These are phyloP conservation scores for Gypsophila paniculata DNA, from an alignment of 179 eudicot species.

Conservation along the genomic window DNA sequence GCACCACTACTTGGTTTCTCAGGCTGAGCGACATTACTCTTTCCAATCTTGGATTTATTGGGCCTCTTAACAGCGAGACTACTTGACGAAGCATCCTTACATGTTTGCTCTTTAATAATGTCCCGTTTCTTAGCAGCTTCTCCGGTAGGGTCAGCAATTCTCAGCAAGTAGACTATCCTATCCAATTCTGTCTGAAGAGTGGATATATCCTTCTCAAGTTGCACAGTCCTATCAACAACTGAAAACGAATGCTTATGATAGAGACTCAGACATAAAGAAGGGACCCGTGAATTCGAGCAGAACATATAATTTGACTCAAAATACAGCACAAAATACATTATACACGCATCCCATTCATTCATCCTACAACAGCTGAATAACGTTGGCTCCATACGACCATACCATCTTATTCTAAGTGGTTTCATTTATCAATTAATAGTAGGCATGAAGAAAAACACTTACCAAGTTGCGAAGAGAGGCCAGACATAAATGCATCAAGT, in stretches of 20 bases:
- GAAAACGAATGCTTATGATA: slow-evolving; percentile 21
- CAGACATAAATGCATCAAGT: slow-evolving; percentile 93
- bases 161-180: slow-evolving; percentile 77
- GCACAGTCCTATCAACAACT: slow-evolving; percentile 59
- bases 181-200: slow-evolving; percentile 73
- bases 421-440: background rate
- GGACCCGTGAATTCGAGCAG: background rate
- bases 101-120: slow-evolving; percentile 33
- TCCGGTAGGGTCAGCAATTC: slow-evolving; percentile 86
- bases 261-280: background rate
- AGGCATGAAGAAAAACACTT: slow-evolving; percentile 20
- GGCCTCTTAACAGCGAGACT: slow-evolving; percentile 27
- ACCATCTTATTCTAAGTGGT: slow-evolving; percentile 1
- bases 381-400: background rate
- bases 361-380: background rate
- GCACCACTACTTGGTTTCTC: slow-evolving; percentile 35
- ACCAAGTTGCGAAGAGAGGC: slow-evolving; percentile 88
- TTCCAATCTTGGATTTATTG: slow-evolving; percentile 30
- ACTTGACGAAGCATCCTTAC: slow-evolving; percentile 24
- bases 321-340: background rate
- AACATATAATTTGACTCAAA: too few relatives aligned
- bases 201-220: slow-evolving; percentile 63
- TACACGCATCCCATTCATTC: background rate
- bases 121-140: slow-evolving; percentile 75
- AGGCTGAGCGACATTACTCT: slow-evolving; percentile 23